Evolutionary conservation across 768 basidiomycete species (phyloP).

Genomic region (Polyporus arcularius): DNA sequence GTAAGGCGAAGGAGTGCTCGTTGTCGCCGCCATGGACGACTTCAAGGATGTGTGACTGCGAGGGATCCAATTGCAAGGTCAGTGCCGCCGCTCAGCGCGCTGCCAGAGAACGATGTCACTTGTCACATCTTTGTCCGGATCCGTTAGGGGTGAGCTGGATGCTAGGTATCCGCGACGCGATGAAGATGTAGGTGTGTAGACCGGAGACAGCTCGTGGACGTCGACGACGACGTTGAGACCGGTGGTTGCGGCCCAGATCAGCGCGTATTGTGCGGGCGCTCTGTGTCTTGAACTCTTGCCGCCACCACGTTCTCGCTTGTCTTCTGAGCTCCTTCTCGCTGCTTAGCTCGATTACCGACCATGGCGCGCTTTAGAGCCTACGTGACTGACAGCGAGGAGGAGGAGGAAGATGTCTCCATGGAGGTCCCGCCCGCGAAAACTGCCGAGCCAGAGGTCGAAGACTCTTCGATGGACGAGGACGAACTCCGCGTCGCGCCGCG

Average conservation of each 20-base stretch:
- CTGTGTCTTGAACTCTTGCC: background rate
- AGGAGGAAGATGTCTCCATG: conserved; percentile 43
- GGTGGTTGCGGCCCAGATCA: background rate
- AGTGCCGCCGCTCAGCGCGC: background rate
- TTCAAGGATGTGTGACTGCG: too few relatives aligned
- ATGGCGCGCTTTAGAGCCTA: conserved; percentile 76
- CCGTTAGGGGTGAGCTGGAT: too few relatives aligned
- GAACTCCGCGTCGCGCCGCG: conserved; percentile 9
- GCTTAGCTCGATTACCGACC: background rate
- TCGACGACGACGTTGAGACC: background rate
- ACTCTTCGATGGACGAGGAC: conserved; percentile 19
- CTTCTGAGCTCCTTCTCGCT: background rate
- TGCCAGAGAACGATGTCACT: background rate
- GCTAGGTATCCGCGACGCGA: too few relatives aligned
- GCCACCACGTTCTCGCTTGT: background rate
- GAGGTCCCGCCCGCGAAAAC: conserved; percentile 28
- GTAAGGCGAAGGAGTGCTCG: conserved; percentile 1
- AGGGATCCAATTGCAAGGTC: background rate
- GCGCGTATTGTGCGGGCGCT: background rate
- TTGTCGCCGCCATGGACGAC: background rate
- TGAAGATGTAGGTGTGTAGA: too few relatives aligned
- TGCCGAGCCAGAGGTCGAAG: conserved; percentile 29
- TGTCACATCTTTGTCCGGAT: background rate
- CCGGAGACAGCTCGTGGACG: background rate
- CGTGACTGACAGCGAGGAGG: conserved; percentile 56